Base-by-base conservation (phyloP, 371 early-diverging fungal species). In the Furculomyces boomerangus region DNA sequence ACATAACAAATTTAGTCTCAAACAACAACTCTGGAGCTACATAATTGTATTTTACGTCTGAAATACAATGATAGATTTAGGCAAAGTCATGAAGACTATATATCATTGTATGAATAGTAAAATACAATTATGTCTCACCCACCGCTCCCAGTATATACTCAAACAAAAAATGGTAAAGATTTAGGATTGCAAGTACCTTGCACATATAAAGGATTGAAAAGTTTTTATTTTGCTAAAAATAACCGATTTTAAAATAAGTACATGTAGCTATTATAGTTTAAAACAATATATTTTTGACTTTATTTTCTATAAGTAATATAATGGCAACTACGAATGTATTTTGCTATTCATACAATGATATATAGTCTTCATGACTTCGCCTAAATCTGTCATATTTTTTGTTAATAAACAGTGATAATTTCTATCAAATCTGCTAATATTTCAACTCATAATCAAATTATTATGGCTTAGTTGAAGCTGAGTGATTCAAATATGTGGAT, bases 91-190 rank as follows among this genome's bases (percentile, higher is more conserved):
- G 46, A 45, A 45, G 46, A 45, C 46, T 45, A 13, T 13, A 13
- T 45, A 45, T 45, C n/a, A 45, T 45, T 45, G 46, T 45, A 45
- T 45, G 27, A 45, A 45, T 5, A 45, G 46, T 45, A 45, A 45
- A 45, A 45, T 45, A 45, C 7, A 45, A 45, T 45, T 45, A 45
- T 45, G 46, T 45, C 22, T n/a, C 46, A 20, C 22, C 46, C 7
- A 7, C 46, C 46, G 27, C 46, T 8, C 8, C 22, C 46, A 13
- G 14, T 14, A 5, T 45, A 45, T 13, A 7, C 8, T 5, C 22
- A 13, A 8, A 45, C n/a, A 8, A 45, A 45, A 45, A 45, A 45
- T 45, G 46, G 46, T 45, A 45, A 45, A 45, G 46, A 13, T 45
- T 45, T 13, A n/a, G 46, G n/a, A 45, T 45, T 5, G 22, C 8